phyloP scores from a whole-genome alignment of 352 stramenopile species.

The Globisporangium okanoganense region DNA sequence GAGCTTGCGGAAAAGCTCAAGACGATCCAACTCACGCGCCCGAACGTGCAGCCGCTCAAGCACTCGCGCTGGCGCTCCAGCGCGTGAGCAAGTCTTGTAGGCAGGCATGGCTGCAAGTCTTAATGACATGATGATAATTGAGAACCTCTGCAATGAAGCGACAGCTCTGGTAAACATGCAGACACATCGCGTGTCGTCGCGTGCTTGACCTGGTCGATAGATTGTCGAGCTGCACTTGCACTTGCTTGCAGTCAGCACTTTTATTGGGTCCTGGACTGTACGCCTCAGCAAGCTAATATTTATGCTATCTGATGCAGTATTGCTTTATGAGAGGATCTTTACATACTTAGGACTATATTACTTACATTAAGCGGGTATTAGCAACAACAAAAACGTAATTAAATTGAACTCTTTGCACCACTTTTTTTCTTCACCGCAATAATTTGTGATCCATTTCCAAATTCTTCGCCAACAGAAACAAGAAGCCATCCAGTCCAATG shows the following conservation, averaged over 20 bases:
- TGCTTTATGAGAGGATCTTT: background rate
- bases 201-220: too few species aligned
- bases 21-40: slow-evolving; percentile 61
- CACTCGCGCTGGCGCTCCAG: slow-evolving; percentile 26
- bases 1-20: slow-evolving; percentile 60
- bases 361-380: too few species aligned
- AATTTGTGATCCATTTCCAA: background rate
- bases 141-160: too few species aligned
- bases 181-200: background rate
- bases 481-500: slow-evolving; percentile 5
- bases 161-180: background rate
- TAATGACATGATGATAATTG: background rate
- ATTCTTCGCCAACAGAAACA: background rate
- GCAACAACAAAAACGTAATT: too few species aligned
- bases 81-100: background rate
- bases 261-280: slow-evolving; percentile 2
- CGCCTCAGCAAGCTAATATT: background rate
- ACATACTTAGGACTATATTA: too few species aligned
- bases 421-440: background rate
- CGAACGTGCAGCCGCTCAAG: slow-evolving; percentile 52
- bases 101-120: background rate
- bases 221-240: slow-evolving; percentile 4
- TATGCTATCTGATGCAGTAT: background rate
- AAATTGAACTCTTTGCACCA: background rate
- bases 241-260: background rate